Percentiles rank a stretch among this genome's conserved stretches.
Evolutionary conservation across 2,329 filamentous ascomycete genomes (phyloP).

Genomic region (Scedosporium aurantiacum): DNA sequence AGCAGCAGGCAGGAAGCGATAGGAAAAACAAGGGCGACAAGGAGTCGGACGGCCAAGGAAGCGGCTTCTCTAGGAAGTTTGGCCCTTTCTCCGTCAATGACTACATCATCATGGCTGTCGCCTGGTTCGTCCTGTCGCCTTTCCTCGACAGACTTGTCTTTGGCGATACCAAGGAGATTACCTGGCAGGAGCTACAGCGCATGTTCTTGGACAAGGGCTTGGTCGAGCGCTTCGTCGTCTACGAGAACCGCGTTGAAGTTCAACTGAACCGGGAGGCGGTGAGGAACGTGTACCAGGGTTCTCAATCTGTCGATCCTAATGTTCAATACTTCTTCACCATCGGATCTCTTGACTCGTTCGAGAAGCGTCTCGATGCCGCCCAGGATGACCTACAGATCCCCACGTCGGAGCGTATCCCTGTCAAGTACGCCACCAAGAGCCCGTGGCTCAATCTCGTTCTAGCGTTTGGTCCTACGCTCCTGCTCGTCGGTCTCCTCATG

Average conservation of each 20-base stretch:
- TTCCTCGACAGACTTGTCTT: conserved; percentile 31
- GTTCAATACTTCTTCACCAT: conserved; percentile 91
- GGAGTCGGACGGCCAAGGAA: conserved; percentile 22
- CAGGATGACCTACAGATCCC: conserved; percentile 84
- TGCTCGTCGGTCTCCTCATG: conserved; percentile 74
- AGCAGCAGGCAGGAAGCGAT: conserved; percentile 9
- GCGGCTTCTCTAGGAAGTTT: conserved; percentile 20
- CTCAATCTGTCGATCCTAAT: conserved; percentile 51
- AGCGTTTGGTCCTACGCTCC: conserved; percentile 72
- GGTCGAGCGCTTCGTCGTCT: conserved; percentile 82
- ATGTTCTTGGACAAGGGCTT: conserved; percentile 94
- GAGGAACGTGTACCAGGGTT: conserved; percentile 60
- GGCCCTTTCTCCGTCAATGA: conserved; percentile 22
- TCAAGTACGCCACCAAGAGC: conserved; percentile 72
- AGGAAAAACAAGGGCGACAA: conserved; percentile 7
- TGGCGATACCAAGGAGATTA: conserved; percentile 58
- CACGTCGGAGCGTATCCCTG: conserved; percentile 76
- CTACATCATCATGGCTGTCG: conserved; percentile 43
- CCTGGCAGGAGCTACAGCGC: conserved; percentile 91
- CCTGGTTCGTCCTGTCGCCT: conserved; percentile 25
- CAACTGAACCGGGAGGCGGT: conserved; percentile 68
- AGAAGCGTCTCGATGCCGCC: conserved; percentile 75
- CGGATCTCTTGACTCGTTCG: conserved; percentile 87
- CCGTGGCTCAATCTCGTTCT: conserved; percentile 60
- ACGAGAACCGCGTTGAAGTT: conserved; percentile 67